Evolutionary conservation across 2,329 filamentous ascomycete species (phyloP).

Genomic region (Aspergillus novoparasiticus): DNA sequence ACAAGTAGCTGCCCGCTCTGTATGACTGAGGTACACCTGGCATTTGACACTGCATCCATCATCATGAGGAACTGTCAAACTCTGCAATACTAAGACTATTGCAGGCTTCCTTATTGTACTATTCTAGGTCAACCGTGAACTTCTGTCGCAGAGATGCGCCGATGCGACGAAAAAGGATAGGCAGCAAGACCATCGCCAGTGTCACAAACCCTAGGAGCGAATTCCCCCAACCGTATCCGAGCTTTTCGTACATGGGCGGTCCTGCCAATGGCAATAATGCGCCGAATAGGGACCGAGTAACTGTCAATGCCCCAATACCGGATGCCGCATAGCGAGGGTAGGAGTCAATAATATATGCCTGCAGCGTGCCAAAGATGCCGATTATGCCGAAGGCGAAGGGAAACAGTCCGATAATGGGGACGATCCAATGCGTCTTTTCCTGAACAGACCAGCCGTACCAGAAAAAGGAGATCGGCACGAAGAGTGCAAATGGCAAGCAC

Average conservation of each 20-base stretch:
- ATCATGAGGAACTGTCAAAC: neutral
- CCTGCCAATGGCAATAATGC: constrained; percentile 9
- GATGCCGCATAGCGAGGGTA: constrained; percentile 50
- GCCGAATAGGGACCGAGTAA: constrained; percentile 51
- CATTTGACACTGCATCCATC: neutral
- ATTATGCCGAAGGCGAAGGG: constrained; percentile 59
- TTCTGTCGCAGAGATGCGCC: neutral
- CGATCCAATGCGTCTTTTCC: constrained; percentile 56
- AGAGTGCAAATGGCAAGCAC: constrained; percentile 56
- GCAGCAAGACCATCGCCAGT: constrained; percentile 2
- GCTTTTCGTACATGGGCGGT: constrained; percentile 5
- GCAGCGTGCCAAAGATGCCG: constrained; percentile 52
- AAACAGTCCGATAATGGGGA: constrained; percentile 60
- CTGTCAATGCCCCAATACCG: constrained; percentile 55
- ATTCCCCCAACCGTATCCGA: constrained; percentile 12
- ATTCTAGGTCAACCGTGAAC: neutral
- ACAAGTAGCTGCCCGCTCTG: neutral
- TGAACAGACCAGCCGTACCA: constrained; percentile 62
- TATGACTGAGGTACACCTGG: neutral
- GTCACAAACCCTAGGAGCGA: constrained; percentile 10
- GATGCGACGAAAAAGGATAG: neutral
- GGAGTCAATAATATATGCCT: constrained; percentile 64
- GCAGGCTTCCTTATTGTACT: too few species aligned
- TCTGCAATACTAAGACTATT: too few species aligned
- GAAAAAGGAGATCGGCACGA: constrained; percentile 58